phyloP scores from a whole-genome alignment of 179 eudicot species.

The Heliamphora pulchella region DNA sequence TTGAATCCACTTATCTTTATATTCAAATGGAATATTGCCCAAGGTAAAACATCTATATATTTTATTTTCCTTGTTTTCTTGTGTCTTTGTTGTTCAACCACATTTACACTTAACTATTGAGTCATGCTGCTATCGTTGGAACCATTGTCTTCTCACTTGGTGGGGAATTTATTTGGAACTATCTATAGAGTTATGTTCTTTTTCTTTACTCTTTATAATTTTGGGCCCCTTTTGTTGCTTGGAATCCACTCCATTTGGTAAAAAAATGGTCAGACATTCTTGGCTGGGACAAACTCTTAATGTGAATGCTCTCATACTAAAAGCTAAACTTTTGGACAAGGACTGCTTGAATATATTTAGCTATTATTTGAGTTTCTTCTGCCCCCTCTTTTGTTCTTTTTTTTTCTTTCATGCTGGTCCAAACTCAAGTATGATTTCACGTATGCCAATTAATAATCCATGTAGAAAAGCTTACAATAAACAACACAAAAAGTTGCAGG shows the following conservation, averaged over 20 bases:
- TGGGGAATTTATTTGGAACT: not conserved
- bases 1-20: slow-evolving; percentile 78
- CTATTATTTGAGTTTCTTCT: not conserved
- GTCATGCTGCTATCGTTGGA: not conserved
- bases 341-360: not conserved
- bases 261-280: not conserved
- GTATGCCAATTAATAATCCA: not conserved
- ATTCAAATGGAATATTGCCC: slow-evolving; percentile 99
- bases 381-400: not conserved
- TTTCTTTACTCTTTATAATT: not conserved
- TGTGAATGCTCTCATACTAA: not conserved
- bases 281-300: not conserved
- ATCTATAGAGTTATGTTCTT: not conserved
- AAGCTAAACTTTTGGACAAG: not conserved
- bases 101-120: not conserved
- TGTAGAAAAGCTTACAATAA: not conserved
- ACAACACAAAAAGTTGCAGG: not conserved
- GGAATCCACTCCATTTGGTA: not conserved
- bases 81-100: not conserved
- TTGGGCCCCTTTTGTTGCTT: slow-evolving; percentile 1
- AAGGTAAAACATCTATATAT: slow-evolving; percentile 36
- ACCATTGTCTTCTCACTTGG: not conserved
- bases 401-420: not conserved
- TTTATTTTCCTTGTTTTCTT: not conserved
- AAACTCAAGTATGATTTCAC: not conserved